Evolutionary conservation across 2,329 filamentous ascomycete genomes (phyloP), one percentile per base, ranked within the genome.

Genomic region (Xylariaceae sp.): DNA sequence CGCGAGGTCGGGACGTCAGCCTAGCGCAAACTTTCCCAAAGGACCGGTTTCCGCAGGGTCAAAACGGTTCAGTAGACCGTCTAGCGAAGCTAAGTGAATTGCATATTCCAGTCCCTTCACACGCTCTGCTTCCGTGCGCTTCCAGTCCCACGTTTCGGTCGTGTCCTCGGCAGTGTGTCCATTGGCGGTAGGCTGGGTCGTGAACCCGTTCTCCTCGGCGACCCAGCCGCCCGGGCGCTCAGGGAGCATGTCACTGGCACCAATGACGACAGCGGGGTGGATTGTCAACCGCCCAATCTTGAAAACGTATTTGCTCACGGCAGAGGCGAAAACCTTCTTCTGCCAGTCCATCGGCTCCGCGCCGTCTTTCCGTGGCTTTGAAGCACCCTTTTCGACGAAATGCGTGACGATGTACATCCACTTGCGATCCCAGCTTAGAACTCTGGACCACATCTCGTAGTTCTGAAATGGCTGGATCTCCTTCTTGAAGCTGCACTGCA

Each of bases 271-370:
- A 58, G 90, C 86, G 0, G 94, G 91, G 56, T 91, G 83, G 4
- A 97, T 82, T 0, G 92, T 97, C 61, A 94, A 75, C 19, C 92
- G 77, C 1, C 86, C 88, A 48, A 90, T 76, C 73, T 92, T 92
- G 66, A 89, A 84, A 38, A 92, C 88, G 66, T 92, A 92, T 72
- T 90, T 91, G 71, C 81, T 85, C 39, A 92, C 68, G 1, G 83
- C 84, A 0, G 85, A 85, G 1, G 88, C 89, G 58, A 86, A 78
- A 36, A 92, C 77, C 52, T 80, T 82, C 68, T 79, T 83, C 66
- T 82, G 75, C 66, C 80, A 81, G 30, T 76, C 64, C 32, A 67
- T 63, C 17, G 69, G 74, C 42, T 64, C 59, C 1, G 65, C 66
- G 22, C 69, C 56, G 3, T 60, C 58, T 42, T 71, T 67, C 39